phyloP scores from a whole-genome alignment of 768 basidiomycete genomes.

The Trichaptum fuscoviolaceum region DNA sequence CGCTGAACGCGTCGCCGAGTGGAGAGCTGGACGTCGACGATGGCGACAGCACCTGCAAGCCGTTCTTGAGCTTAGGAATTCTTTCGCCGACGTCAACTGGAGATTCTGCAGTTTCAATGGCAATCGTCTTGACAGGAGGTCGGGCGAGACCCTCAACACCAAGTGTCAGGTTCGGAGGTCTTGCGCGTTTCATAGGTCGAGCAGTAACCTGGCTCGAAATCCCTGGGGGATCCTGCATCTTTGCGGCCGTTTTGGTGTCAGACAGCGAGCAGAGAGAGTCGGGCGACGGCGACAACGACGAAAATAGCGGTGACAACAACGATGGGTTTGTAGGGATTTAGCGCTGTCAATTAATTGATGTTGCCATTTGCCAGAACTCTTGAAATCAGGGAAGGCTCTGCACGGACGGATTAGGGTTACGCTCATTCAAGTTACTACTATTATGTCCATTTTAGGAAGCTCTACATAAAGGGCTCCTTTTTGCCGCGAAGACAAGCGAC shows the following conservation, averaged over 20 bases:
- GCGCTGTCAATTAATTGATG: constrained; percentile 1
- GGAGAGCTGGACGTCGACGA: constrained; percentile 21
- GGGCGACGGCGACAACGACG: neutral
- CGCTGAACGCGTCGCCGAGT: constrained; percentile 12
- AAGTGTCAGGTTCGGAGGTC: constrained; percentile 50
- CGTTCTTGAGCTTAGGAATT: constrained; percentile 21
- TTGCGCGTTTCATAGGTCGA: constrained; percentile 30
- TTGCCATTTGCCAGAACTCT: too few relatives aligned
- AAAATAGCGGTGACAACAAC: neutral
- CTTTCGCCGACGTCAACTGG: constrained; percentile 34
- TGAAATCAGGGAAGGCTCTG: neutral
- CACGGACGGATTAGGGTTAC: neutral
- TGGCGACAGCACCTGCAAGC: constrained; percentile 26
- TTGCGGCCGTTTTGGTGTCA: neutral
- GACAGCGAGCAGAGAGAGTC: neutral
- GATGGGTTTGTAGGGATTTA: neutral
- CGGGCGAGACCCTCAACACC: constrained; percentile 16
- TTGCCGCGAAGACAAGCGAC: too few relatives aligned
- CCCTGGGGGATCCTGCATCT: neutral
- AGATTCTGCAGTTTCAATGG: constrained; percentile 29
- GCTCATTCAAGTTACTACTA: neutral
- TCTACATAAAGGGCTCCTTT: too few relatives aligned
- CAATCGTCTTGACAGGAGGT: constrained; percentile 20
- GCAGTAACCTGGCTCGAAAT: neutral
- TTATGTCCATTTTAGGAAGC: too few relatives aligned